Evolutionary conservation across 768 basidiomycete genomes (phyloP), one percentile per base, ranked within the genome.

Genomic region (Sporobolomyces roseus): DNA sequence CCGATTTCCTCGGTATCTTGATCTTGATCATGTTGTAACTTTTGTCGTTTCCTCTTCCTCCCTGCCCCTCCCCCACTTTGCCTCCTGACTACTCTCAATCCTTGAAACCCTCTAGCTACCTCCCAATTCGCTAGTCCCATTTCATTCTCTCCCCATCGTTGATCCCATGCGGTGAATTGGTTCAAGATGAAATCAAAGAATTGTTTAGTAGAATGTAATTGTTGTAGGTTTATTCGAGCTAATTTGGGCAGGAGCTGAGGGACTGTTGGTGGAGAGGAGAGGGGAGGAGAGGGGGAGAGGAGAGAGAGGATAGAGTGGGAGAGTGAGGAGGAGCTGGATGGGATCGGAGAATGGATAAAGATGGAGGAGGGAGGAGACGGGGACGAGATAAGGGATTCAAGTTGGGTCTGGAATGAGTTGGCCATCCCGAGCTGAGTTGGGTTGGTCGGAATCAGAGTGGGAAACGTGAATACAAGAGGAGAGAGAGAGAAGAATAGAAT

Each of bases 241-340:
- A 56, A n/a, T 30, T 58, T 65, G 21, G 71, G 66, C 6, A 72
- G 66, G 41, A 72, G 60, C 3, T 51, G 17, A 16, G 55, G 58
- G 25, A 70, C n/a, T 2, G 65, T 30, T 19, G 69, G 68, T 5
- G 4, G 16, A 5, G 29, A 3, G 14, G 27, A 7, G 29, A 32
- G 27, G 58, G 33, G 41, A 17, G 30, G 17, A 7, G 56, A 25
- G 19, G 56, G 45, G n/a, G 25, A 7, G 23, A 27, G 30, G 27
- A 41, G 56, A 41, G 56, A 58, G 32, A 48, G 58, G 35, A 60
- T 35, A 32, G 33, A 60, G 58, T 48, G 48, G 9, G 58, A 60
- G 5, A 12, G n/a, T 5, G 58, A 45, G 2, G 58, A 45, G 10
- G 58, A 46, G 17, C 16, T 45, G 5, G 43, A 46, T 8, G 29